Evolutionary conservation across 75 land plant species (phyloP).

Genomic region (Pseudotsuga menziesii): DNA sequence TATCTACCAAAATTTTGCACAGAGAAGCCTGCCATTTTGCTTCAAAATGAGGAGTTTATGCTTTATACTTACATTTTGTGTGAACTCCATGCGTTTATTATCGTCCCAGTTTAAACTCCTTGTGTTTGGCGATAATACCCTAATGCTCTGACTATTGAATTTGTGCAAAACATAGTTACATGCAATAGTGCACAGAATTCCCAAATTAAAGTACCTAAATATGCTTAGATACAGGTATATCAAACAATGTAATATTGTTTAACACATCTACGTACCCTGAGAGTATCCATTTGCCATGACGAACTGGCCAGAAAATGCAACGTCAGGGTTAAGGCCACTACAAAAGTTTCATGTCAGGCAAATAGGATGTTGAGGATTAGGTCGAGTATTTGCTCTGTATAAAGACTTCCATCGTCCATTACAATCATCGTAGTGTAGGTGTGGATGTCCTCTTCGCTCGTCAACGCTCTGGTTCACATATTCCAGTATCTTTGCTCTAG

Average conservation of each 20-base stretch:
- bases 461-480: conserved; percentile 16
- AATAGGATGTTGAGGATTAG: conserved; percentile 70
- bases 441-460: not conserved
- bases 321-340: conserved; percentile 56
- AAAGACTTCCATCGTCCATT: conserved; percentile 46
- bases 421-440: conserved; percentile 53
- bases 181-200: too few species aligned
- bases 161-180: too few species aligned
- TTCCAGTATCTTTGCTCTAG: conserved; percentile 45
- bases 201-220: not conserved
- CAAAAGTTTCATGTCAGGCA: conserved; percentile 88
- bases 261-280: conserved; percentile 31
- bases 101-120: conserved; percentile 69
- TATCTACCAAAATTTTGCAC: not conserved
- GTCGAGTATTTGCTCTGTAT: conserved; percentile 65
- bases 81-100: conserved; percentile 86
- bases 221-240: not conserved
- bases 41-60: too few species aligned
- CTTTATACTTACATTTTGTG: conserved; percentile 57
- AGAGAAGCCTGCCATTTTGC: not conserved
- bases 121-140: conserved; percentile 24
- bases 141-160: conserved; percentile 32
- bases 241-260: not conserved
- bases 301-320: conserved; percentile 55
- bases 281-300: conserved; percentile 39